Evolutionary conservation across 257 asterid species (phyloP), one percentile per base, ranked within the genome.

Genomic region (Schizonepeta tenuifolia): DNA sequence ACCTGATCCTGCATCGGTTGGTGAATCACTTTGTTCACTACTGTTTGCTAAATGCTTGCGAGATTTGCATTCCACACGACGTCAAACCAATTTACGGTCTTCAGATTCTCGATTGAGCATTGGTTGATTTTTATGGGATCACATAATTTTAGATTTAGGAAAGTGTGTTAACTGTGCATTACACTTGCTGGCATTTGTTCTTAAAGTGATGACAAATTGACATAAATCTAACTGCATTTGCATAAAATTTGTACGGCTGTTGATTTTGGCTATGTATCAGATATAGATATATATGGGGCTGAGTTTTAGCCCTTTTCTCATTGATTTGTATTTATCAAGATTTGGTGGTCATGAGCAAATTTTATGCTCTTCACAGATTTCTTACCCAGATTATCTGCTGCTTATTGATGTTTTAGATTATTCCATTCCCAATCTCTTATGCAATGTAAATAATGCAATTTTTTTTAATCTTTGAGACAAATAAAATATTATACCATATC

Each of bases 41-140:
- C n/a, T n/a, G n/a, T n/a, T n/a, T n/a, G n/a, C n/a, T n/a, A n/a
- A n/a, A n/a, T n/a, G n/a, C n/a, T n/a, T n/a, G n/a, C n/a, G n/a
- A n/a, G n/a, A n/a, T n/a, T n/a, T n/a, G n/a, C n/a, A n/a, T n/a
- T n/a, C n/a, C n/a, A n/a, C n/a, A n/a, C n/a, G n/a, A n/a, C n/a
- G n/a, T n/a, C n/a, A n/a, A n/a, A n/a, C n/a, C n/a, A n/a, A n/a
- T n/a, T n/a, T n/a, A n/a, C n/a, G n/a, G n/a, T n/a, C n/a, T n/a
- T n/a, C n/a, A n/a, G n/a, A n/a, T 76, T 80, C 96, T 49, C 93
- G 98, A 40, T 69, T 92, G 72, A 92, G 99, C 85, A 85, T 95
- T 9, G 98, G 96, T 59, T 95, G 80, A 88, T 20, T 14, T 70
- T 77, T 51, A 54, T 53, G 43, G 17, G 50, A 28, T 49, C 12